Conservation (phyloP, 2,329 filamentous ascomycete genomes). For the Apiospora malaysiana region DNA sequence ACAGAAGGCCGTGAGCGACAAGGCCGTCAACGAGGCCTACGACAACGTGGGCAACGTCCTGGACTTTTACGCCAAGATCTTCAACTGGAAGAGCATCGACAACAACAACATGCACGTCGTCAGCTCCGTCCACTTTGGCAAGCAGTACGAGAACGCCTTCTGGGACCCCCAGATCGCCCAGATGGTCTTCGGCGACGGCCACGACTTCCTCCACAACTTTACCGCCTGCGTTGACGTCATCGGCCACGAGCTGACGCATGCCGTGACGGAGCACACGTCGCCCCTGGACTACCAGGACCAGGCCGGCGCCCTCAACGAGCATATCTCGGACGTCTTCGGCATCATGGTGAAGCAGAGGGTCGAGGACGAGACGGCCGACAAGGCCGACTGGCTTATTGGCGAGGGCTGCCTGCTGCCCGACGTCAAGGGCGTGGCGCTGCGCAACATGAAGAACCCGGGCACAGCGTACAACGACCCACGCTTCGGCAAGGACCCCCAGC, state of each 20-base stretch:
- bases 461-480: constrained; percentile 59
- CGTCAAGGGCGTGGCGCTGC: constrained; percentile 57
- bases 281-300: constrained; percentile 58
- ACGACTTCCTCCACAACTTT: constrained; percentile 57
- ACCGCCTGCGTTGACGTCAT: constrained; percentile 59
- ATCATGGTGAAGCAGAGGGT: constrained; percentile 62
- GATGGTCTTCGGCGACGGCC: constrained; percentile 64
- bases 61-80: constrained; percentile 55
- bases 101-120: constrained; percentile 55
- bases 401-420: constrained; percentile 57
- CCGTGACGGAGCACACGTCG: constrained; percentile 56
- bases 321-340: constrained; percentile 61
- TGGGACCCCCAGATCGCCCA: constrained; percentile 56
- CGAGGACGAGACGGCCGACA: constrained; percentile 49
- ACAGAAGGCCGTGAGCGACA: constrained; percentile 46
- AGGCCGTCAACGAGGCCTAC: constrained; percentile 54
- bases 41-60: constrained; percentile 57
- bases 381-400: constrained; percentile 61
- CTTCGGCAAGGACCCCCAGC: constrained; percentile 60
- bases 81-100: constrained; percentile 58
- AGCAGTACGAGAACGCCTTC: constrained; percentile 58
- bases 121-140: constrained; percentile 59
- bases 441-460: constrained; percentile 60
- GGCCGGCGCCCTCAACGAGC: constrained; percentile 62
- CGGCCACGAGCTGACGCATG: constrained; percentile 63